Base-by-base conservation (phyloP, 176 grass and related monocot genomes). In the Saccharum officinarum region DNA sequence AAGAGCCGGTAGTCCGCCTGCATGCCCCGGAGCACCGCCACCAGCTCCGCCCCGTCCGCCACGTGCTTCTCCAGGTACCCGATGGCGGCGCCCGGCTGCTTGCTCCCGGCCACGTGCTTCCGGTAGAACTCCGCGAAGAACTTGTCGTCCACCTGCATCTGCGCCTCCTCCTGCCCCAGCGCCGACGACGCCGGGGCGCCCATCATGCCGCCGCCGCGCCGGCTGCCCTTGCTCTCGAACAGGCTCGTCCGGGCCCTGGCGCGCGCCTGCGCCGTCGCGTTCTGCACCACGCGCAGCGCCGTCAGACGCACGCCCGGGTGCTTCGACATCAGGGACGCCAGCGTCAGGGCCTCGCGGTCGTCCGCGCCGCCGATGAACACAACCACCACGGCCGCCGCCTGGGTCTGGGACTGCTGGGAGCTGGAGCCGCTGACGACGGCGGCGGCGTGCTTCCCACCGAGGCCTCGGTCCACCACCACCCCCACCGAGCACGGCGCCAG, bases 31-130 rank as follows among this genome's bases (percentile, higher is more conserved):
- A 97, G 78, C 69, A 83, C 84, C 14, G 80, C 74, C 37, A 97
- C 89, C 47, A 93, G 63, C 84, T 97, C 91, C 17, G 91, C 89
- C 3, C 91, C 91, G 78, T 93, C 89, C 2, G 63, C 81, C 8
- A 93, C 91, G 66, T 91, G 91, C 89, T 97, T 97, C 89, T 97
- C 94, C 17, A 91, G 14, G 61, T 97, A 97, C 3, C 84, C 94
- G 9, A 93, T 79, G n/a, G 3, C 36, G 7, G 18, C 66, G 14
- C 36, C 22, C 46, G 9, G 6, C 68, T 85, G 38, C 39, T 11
- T 81, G 34, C 84, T 77, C 1, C 76, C 84, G 0, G 57, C 86
- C 10, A 89, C 84, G 65, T 97, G 85, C 79, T 76, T 83, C 30
- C 88, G 87, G 87, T 97, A 97, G 84, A 93, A 97, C 75, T 93